Evolutionary conservation across 768 basidiomycete species (phyloP), one percentile per base, ranked within the genome.

Genomic region (Cubamyces lactineus): DNA sequence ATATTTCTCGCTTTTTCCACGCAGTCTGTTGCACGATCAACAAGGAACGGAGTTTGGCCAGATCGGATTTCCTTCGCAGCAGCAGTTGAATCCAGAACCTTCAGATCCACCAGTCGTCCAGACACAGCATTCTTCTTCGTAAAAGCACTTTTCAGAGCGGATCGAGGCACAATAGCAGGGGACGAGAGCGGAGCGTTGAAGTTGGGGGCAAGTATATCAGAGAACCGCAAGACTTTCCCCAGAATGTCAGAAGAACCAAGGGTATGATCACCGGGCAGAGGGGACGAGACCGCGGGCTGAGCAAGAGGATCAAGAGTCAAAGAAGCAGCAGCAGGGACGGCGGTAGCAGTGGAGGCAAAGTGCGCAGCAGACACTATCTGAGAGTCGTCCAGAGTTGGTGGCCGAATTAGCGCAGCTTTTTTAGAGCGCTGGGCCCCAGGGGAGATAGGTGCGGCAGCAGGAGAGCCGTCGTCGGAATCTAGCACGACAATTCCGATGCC

Each of bases 381-480:
- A 19, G 43, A 23, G 2, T 46, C 42, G 42, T 59, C 58, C 11
- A 47, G 11, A 30, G 58, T 52, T 9, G 49, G n/a, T 21, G 40
- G 34, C 16, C 53, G 53, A 6, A 43, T 16, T 2, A 63, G 53
- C 7, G 48, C 57, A 51, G 49, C 39, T 21, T 34, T 60, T 28
- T 24, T 59, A 0, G 41, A 12, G 11, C 34, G 45, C 13, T 48
- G 62, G n/a, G 46, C 11, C 5, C 13, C 3, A 2, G 49, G 38
- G 11, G 43, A 51, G 5, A 11, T 12, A n/a, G 39, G 46, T 11
- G 38, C 38, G 1, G 26, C 42, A 16, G 51, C 26, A 13, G 59
- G 53, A 26, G 53, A 34, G 13, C 66, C 60, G 15, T 73, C 69
- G 26, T 72, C 70, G 43, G 68, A 70, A 49, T 73, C 72, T 11